Evolutionary conservation across 2,329 filamentous ascomycete species (phyloP), one percentile per base, ranked within the genome.

Genomic region (Epichloe coenophiala): DNA sequence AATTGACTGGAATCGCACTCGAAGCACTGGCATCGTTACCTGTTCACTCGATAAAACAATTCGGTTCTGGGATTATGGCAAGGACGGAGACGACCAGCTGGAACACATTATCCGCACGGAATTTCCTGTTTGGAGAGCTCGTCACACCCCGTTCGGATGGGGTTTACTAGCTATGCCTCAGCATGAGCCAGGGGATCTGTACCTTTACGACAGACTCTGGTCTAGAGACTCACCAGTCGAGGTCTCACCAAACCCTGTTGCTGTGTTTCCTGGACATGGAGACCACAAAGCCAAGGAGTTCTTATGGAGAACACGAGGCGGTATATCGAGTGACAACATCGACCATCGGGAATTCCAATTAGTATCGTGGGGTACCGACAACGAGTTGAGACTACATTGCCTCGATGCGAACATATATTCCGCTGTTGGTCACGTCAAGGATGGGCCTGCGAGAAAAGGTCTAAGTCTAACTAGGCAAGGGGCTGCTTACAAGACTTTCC

Each of bases 31-130:
- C 37, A 73, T 96, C 47, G 81, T 88, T 5, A 96, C 90, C 3
- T 96, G 90, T 65, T 95, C 90, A 1, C 71, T 96, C 46, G 90
- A 96, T 63, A 88, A 84, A 63, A 94, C 84, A 40, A 91, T 96
- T 67, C 95, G 94, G 63, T 86, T 95, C 56, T 96, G 90, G 90
- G 86, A 95, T 63, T 88, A 89, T 58, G 65, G 59, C 50, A 72
- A 77, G 17, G 73, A 80, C 4, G 73, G 74, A 2, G 76, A 86
- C 3, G 76, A 86, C 54, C 70, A 74, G 17, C 84, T 86, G 0
- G 84, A 91, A 61, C 81, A 86, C 53, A 77, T 89, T 43, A 90
- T 96, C 50, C 74, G 77, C 45, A 93, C 90, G 1, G 78, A 84
- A 2, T 95, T 90, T 60, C 91, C 90, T 1, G 84, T 95, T 21